phyloP scores from a whole-genome alignment of 768 basidiomycete species.

The Pleurotus eryngii region DNA sequence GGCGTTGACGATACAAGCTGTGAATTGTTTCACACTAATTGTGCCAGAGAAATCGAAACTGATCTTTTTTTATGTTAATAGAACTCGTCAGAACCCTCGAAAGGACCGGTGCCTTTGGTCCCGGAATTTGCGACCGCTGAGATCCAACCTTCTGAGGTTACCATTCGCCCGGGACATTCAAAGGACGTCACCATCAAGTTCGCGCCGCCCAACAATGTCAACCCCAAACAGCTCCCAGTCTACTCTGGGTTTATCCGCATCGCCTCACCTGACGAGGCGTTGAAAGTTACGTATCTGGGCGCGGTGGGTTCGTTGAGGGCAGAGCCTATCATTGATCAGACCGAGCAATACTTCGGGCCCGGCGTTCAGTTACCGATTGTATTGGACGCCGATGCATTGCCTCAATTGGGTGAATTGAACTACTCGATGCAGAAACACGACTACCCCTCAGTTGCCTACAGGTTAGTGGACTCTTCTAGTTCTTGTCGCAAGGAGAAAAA shows the following conservation, averaged over 20 bases:
- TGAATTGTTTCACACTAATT: conserved; percentile 5
- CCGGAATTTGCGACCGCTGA: conserved; percentile 35
- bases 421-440: conserved; percentile 31
- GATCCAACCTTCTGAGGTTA: conserved; percentile 31
- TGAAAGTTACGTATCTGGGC: conserved; percentile 36
- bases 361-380: conserved; percentile 29
- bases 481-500: neutral
- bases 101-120: conserved; percentile 29
- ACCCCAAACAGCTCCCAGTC: conserved; percentile 37
- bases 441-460: conserved; percentile 20
- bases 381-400: conserved; percentile 23
- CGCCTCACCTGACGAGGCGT: conserved; percentile 22
- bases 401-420: conserved; percentile 23
- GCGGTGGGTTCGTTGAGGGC: conserved; percentile 31
- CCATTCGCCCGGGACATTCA: conserved; percentile 27
- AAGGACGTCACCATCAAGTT: conserved; percentile 30
- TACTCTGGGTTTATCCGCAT: conserved; percentile 48
- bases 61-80: neutral
- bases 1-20: conserved; percentile 37
- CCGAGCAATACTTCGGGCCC: conserved; percentile 23
- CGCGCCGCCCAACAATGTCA: conserved; percentile 32
- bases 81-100: conserved; percentile 17
- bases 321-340: conserved; percentile 33
- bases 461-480: conserved; percentile 9
- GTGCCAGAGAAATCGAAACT: too few species aligned